Base-by-base conservation (phyloP, 2,329 filamentous ascomycete genomes). In the Colletotrichum liriopes region DNA sequence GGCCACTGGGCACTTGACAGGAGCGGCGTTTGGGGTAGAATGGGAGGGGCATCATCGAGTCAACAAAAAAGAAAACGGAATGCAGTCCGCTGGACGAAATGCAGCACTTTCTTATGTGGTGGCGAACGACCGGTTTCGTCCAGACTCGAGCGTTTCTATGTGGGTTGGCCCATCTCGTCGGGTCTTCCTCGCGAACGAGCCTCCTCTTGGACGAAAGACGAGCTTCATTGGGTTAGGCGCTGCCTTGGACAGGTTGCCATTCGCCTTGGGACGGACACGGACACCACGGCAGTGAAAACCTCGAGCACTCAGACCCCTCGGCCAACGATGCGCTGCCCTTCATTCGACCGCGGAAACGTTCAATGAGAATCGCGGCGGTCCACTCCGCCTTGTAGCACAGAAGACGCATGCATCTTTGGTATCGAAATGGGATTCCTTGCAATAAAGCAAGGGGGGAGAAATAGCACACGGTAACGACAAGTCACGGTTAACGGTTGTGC, bases 161-260 rank as follows among this genome's bases (percentile, higher is more conserved):
- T 63, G 45, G 65, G 45, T 52, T 67, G 58, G 69, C 47, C 69
- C 69, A 55, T 55, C 47, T 72, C 52, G 65, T 72, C 59, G 69
- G 69, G 58, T 72, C 69, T 72, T 69, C 47, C 14, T 12, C 18
- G 69, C 69, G 69, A 72, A 59, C 59, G 56, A 72, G 59, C 58
- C 65, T 69, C 52, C 32, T 69, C 63, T 62, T 51, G n/a, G 68
- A 41, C 4, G n/a, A 56, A 35, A 47, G 39, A 41, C 20, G 29
- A 26, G 49, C 64, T 67, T 32, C 43, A 47, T 61, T 52, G 35
- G 65, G 51, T 52, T 71, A 63, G 49, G 26, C 58, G 64, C 65
- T 37, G 29, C 45, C 35, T n/a, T 55, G 20, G 45, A 32, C 58
- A 23, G 26, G 58, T 54, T 51, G 18, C 54, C 45, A 54, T 26